A percentile compares a stretch with the other conserved stretches of the same genome.
Evolutionary conservation across 176 grass and related monocot genomes (phyloP).

Genomic region (Phoenix dactylifera): DNA sequence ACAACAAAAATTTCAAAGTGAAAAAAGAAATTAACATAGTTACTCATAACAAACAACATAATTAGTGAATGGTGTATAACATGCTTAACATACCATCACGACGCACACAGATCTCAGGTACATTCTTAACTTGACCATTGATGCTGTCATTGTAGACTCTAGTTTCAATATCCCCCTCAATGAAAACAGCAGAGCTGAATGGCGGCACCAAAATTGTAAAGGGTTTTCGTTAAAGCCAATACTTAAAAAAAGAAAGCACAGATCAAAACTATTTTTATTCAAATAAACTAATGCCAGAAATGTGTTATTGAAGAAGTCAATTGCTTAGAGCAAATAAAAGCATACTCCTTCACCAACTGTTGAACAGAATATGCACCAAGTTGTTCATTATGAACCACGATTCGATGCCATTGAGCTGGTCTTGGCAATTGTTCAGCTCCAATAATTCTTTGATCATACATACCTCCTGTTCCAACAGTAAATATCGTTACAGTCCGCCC

Average conservation of each 20-base stretch:
- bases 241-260: too few species aligned
- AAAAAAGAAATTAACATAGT: too few species aligned
- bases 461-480: slow-evolving; percentile 88
- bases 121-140: slow-evolving; percentile 64
- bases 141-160: slow-evolving; percentile 86
- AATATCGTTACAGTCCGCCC: slow-evolving; percentile 74
- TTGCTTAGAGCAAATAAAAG: too few species aligned
- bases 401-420: slow-evolving; percentile 88
- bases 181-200: slow-evolving; percentile 67
- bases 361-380: slow-evolving; percentile 72
- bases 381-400: slow-evolving; percentile 56
- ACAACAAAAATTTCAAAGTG: too few species aligned
- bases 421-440: slow-evolving; percentile 44
- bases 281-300: too few species aligned
- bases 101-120: slow-evolving; percentile 72
- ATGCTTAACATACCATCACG: slow-evolving; percentile 17
- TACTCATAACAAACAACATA: too few species aligned
- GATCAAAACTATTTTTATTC: too few species aligned
- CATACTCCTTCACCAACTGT: slow-evolving; percentile 85
- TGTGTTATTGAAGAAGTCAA: too few species aligned
- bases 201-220: neutral
- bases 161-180: slow-evolving; percentile 95
- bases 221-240: too few species aligned
- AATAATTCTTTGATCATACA: slow-evolving; percentile 82
- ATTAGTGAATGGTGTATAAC: too few species aligned